Conservation (phyloP, 148 eudicot species). For the Rhododendron ferrugineum region DNA sequence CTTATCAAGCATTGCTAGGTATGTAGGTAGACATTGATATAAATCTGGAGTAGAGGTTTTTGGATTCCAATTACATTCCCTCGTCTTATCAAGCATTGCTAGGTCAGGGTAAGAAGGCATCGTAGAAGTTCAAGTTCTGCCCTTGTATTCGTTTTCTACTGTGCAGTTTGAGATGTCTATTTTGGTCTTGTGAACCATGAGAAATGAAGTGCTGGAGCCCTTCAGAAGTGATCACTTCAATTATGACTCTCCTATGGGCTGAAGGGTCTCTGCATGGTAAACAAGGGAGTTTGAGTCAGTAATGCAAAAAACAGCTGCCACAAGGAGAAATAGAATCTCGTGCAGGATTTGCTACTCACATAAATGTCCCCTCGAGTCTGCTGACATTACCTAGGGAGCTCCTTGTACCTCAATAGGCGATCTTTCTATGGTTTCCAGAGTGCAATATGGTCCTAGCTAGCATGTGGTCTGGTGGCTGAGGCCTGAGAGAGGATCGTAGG, state of each 20-base stretch:
- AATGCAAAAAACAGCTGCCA: neutral
- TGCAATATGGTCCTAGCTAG: neutral
- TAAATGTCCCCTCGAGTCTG: neutral
- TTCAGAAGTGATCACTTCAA: neutral
- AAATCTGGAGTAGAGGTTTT: neutral
- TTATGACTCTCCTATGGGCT: neutral
- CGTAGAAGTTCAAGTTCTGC: neutral
- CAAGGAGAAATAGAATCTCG: neutral
- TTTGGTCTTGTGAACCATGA: neutral
- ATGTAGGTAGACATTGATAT: neutral
- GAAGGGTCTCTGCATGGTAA: neutral
- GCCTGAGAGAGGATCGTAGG: neutral
- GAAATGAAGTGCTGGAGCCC: neutral
- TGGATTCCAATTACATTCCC: neutral
- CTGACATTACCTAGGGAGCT: neutral
- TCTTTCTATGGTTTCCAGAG: neutral
- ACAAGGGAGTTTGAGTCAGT: neutral
- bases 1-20: neutral
- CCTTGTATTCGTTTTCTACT: neutral
- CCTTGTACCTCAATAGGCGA: neutral
- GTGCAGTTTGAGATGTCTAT: neutral
- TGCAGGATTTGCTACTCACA: neutral
- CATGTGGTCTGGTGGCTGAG: neutral
- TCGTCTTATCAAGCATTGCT: neutral
- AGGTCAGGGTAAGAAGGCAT: neutral